Evolutionary conservation across 768 basidiomycete species (phyloP).

Genomic region (Psilocybe sp.): DNA sequence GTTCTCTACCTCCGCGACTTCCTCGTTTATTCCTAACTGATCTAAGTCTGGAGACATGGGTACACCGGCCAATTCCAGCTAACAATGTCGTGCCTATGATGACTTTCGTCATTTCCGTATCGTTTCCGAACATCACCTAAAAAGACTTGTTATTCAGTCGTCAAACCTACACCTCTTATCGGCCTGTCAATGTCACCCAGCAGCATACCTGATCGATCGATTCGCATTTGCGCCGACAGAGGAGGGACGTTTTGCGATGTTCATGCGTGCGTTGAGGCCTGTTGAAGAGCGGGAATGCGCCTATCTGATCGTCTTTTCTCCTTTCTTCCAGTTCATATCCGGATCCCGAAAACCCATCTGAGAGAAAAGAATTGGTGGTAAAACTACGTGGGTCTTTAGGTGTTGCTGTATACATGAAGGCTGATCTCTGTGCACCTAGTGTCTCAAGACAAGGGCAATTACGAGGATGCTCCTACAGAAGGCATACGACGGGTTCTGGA

Average conservation of each 20-base stretch:
- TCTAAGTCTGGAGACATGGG: no score
- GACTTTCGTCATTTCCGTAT: no score
- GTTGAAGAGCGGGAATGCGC: no score
- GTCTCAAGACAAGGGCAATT: slow-evolving; percentile 86
- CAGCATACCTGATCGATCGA: slow-evolving; percentile 67
- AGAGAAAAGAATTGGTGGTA: slow-evolving; percentile 80
- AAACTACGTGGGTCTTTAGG: slow-evolving; percentile 65
- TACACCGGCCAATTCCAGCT: no score
- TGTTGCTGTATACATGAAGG: neutral
- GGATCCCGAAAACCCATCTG: slow-evolving; percentile 56
- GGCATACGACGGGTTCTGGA: slow-evolving; percentile 88
- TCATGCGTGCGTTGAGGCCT: slow-evolving; percentile 55
- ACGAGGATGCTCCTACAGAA: slow-evolving; percentile 91
- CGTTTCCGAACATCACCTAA: neutral
- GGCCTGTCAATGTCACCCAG: neutral
- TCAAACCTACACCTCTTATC: neutral
- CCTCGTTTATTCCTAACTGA: no score
- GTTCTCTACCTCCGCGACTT: no score
- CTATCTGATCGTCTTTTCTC: neutral
- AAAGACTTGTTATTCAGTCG: neutral
- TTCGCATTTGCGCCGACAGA: slow-evolving; percentile 83
- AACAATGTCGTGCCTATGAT: no score
- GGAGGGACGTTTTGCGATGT: slow-evolving; percentile 94
- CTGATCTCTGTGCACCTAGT: slow-evolving; percentile 40
- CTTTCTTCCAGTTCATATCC: slow-evolving; percentile 58